Evolutionary conservation across 2,329 filamentous ascomycete species (phyloP).

Genomic region (Dichotomopilus funicola): DNA sequence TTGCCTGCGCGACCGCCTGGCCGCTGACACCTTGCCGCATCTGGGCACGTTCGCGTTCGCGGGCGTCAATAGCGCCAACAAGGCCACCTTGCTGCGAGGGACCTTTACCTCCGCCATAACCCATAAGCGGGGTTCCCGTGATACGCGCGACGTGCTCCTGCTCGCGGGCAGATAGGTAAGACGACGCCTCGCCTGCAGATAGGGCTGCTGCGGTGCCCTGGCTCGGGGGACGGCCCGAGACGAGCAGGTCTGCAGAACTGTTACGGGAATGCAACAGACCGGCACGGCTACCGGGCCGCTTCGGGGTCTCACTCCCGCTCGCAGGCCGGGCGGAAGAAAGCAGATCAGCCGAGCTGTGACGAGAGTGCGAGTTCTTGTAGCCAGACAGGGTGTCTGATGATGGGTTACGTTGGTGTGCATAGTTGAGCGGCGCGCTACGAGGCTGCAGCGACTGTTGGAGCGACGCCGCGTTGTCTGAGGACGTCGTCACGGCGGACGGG

Average conservation of each 20-base stretch:
- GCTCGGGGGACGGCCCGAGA: conserved; percentile 45
- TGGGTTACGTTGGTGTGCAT: conserved; percentile 53
- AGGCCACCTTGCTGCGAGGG: conserved; percentile 50
- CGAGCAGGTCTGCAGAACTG: conserved; percentile 42
- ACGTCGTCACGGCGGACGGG: conserved; percentile 43
- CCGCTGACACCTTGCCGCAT: conserved; percentile 64
- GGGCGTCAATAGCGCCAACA: conserved; percentile 70
- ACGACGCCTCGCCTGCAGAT: conserved; percentile 38
- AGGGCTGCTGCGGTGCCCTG: conserved; percentile 47
- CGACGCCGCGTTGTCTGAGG: conserved; percentile 51
- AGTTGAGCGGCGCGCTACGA: conserved; percentile 54
- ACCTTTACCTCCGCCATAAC: conserved; percentile 52
- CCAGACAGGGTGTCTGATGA: conserved; percentile 44
- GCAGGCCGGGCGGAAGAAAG: conserved; percentile 39
- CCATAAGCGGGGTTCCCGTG: conserved; percentile 71
- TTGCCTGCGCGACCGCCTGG: conserved; percentile 66
- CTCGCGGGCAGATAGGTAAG: conserved; percentile 73
- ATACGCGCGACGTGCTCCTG: conserved; percentile 82
- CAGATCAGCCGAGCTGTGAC: conserved; percentile 42
- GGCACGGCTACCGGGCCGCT: conserved; percentile 35
- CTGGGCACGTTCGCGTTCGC: conserved; percentile 70
- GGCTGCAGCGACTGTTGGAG: conserved; percentile 81
- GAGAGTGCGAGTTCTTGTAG: conserved; percentile 36
- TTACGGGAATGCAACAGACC: conserved; percentile 40
- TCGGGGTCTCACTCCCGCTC: conserved; percentile 43